phyloP scores from a whole-genome alignment of 2,329 filamentous ascomycete species.

The Penicillium palitans region DNA sequence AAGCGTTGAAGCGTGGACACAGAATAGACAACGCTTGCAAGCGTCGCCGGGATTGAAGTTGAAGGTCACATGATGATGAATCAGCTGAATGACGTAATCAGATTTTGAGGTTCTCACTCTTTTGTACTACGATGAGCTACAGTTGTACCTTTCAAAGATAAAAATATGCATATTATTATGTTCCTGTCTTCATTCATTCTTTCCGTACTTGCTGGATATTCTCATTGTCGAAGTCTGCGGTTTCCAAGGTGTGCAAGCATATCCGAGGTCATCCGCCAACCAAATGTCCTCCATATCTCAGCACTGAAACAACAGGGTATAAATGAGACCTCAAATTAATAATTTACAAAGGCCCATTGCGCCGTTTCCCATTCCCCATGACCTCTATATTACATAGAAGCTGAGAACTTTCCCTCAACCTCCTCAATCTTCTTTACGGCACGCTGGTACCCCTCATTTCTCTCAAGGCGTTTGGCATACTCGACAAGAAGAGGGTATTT shows the following conservation, averaged over 20 bases:
- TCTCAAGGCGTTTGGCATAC: slow-evolving; percentile 40
- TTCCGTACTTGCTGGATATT: neutral
- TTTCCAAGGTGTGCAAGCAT: neutral
- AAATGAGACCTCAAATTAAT: neutral
- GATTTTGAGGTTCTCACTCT: too few species aligned
- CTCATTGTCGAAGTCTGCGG: neutral
- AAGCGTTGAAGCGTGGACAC: slow-evolving; percentile 20
- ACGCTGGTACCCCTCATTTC: slow-evolving; percentile 40
- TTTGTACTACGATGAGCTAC: neutral
- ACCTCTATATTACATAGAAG: slow-evolving; percentile 32
- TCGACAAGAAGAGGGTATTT: slow-evolving; percentile 41
- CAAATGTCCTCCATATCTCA: slow-evolving; percentile 6
- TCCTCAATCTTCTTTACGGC: slow-evolving; percentile 45
- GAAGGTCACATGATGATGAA: slow-evolving; percentile 16
- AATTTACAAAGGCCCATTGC: neutral
- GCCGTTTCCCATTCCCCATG: neutral
- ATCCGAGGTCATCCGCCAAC: slow-evolving; percentile 7
- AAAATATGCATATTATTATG: too few species aligned
- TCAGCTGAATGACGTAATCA: slow-evolving; percentile 12
- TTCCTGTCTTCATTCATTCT: neutral
- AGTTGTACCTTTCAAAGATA: neutral
- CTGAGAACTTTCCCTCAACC: slow-evolving; percentile 40
- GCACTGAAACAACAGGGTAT: neutral
- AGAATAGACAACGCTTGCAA: slow-evolving; percentile 8
- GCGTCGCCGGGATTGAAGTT: slow-evolving; percentile 15